Evolutionary conservation across 257 asterid genomes (phyloP).

Genomic region (Lycium barbarum): DNA sequence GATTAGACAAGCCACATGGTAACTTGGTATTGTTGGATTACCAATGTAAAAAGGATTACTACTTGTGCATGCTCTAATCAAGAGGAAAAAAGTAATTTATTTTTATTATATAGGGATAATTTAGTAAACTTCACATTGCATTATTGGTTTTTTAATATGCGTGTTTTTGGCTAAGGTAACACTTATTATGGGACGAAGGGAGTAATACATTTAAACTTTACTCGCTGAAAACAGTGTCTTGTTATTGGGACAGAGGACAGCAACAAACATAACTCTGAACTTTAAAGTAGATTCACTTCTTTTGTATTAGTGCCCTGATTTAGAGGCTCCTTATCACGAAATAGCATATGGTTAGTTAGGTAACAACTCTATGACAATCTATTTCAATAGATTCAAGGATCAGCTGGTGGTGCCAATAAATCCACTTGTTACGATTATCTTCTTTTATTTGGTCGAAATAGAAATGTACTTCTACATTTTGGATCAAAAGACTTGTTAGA

Average conservation of each 20-base stretch:
- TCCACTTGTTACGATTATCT: background rate
- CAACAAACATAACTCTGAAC: conserved; percentile 23
- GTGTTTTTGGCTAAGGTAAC: no score
- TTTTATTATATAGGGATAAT: no score
- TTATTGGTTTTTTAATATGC: no score
- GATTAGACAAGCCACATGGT: no score
- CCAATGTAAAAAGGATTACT: no score
- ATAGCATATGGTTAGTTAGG: background rate
- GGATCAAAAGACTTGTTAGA: background rate
- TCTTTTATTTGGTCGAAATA: background rate
- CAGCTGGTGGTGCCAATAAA: background rate
- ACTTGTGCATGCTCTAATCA: no score
- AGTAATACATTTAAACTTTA: no score
- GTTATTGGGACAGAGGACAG: background rate
- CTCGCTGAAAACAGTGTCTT: background rate
- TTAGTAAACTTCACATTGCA: no score
- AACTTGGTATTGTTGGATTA: no score
- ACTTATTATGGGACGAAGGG: no score
- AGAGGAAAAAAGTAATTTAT: no score
- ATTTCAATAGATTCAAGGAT: conserved; percentile 28
- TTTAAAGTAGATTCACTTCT: background rate
- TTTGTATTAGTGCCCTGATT: background rate
- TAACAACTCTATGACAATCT: background rate
- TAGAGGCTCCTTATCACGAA: background rate
- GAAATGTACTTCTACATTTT: conserved; percentile 4